Evolutionary conservation across 768 basidiomycete species (phyloP).

Genomic region (Mycena latifolia): DNA sequence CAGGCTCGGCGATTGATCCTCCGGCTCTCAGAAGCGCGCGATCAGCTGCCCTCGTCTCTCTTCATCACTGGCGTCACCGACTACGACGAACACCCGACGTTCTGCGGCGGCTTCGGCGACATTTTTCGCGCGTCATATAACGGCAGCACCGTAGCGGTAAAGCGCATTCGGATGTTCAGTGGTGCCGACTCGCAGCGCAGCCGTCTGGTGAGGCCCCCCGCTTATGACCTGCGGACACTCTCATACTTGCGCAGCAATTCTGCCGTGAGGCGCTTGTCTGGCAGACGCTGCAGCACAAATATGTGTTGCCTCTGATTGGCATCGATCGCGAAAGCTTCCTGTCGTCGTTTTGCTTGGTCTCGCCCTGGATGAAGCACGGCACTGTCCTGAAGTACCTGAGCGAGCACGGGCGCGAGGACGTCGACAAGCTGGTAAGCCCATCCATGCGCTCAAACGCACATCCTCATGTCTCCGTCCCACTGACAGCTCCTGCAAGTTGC

Average conservation of each 20-base stretch:
- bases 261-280: slow-evolving; percentile 21
- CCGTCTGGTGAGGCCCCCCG: background rate
- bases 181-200: background rate
- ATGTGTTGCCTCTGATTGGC: slow-evolving; percentile 4
- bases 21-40: too few species aligned
- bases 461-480: background rate
- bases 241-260: slow-evolving; percentile 2
- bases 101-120: slow-evolving; percentile 10
- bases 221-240: background rate
- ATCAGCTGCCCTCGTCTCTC: too few species aligned
- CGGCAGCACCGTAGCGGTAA: background rate
- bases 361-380: slow-evolving; percentile 22
- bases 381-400: slow-evolving; percentile 4
- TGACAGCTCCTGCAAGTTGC: background rate
- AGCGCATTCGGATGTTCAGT: slow-evolving; percentile 10
- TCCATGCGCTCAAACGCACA: background rate
- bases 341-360: slow-evolving; percentile 18
- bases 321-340: slow-evolving; percentile 17
- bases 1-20: too few species aligned
- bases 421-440: slow-evolving; percentile 1
- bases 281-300: background rate
- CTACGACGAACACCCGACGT: too few species aligned
- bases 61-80: too few species aligned
- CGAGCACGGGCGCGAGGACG: slow-evolving; percentile 7
- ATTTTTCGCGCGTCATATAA: slow-evolving; percentile 3